These are phyloP conservation scores for Talaromyces liani DNA, from an alignment of 495 filamentous ascomycete genomes.

Conservation along the genomic window DNA sequence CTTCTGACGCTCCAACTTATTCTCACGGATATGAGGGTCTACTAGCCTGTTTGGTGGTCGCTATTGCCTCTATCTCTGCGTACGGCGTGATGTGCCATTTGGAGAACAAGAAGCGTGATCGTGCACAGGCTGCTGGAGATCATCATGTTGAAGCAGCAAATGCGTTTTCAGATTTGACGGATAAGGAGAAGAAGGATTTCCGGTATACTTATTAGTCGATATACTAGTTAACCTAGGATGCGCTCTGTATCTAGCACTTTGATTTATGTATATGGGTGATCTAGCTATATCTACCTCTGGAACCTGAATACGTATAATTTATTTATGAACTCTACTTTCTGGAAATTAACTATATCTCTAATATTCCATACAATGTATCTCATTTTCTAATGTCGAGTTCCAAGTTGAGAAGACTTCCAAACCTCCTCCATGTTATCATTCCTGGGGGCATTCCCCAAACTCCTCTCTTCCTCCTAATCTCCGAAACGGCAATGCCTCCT, in stretches of 20 bases:
- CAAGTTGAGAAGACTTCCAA: too few relatives aligned
- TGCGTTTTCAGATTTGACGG: slow-evolving; percentile 31
- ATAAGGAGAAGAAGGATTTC: slow-evolving; percentile 28
- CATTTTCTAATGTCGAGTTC: too few relatives aligned
- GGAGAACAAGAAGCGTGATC: slow-evolving; percentile 14
- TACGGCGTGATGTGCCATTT: slow-evolving; percentile 16
- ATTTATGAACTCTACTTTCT: too few relatives aligned
- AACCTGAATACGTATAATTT: neutral
- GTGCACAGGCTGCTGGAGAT: slow-evolving; percentile 7
- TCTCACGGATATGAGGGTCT: slow-evolving; percentile 23
- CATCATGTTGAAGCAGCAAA: slow-evolving; percentile 12
- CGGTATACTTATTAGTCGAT: slow-evolving; percentile 26
- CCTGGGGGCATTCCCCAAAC: too few relatives aligned
- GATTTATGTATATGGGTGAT: neutral
- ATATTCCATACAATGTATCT: too few relatives aligned
- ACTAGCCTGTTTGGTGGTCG: slow-evolving; percentile 14
- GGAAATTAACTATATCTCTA: too few relatives aligned
- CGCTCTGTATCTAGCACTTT: too few relatives aligned
- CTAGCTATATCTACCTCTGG: neutral
- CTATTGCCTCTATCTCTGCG: slow-evolving; percentile 11
- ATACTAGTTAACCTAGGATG: too few relatives aligned
- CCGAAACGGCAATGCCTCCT: too few relatives aligned
- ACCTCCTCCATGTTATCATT: too few relatives aligned
- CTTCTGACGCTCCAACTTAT: slow-evolving; percentile 22
- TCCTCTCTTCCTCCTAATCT: too few relatives aligned